Conservation (phyloP, 2,329 filamentous ascomycete genomes). For the Neophaeococcomyces aloes region DNA sequence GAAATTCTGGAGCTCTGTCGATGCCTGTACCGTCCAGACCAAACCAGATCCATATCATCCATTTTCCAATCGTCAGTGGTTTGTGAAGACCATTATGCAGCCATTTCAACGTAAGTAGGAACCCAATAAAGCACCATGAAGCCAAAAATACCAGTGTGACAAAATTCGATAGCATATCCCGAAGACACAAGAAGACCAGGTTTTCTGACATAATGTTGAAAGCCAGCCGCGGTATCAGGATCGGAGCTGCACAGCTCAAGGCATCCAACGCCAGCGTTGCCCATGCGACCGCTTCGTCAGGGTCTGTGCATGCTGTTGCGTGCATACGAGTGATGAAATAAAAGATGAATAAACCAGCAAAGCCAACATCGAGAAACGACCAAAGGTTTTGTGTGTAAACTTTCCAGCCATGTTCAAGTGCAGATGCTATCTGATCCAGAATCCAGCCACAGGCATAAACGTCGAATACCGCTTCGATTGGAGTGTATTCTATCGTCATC, state of each 20-base stretch:
- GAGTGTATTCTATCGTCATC: conserved; percentile 34
- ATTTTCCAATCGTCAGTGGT: conserved; percentile 65
- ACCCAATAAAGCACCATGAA: conserved; percentile 74
- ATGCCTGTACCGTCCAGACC: conserved; percentile 65
- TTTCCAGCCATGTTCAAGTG: conserved; percentile 64
- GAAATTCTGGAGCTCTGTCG: conserved; percentile 55
- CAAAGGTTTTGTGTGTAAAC: conserved; percentile 82
- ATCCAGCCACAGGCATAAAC: conserved; percentile 71
- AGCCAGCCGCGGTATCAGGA: conserved; percentile 66
- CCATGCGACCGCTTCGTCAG: conserved; percentile 8
- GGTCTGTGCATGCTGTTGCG: conserved; percentile 10
- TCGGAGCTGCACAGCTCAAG: conserved; percentile 66
- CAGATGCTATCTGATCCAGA: conserved; percentile 65
- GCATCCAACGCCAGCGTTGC: conserved; percentile 17
- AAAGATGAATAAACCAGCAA: conserved; percentile 57
- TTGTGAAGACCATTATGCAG: conserved; percentile 55
- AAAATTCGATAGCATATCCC: conserved; percentile 80
- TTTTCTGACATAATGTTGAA: conserved; percentile 79
- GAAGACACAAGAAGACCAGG: conserved; percentile 67
- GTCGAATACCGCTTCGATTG: conserved; percentile 56
- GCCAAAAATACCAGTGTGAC: conserved; percentile 64
- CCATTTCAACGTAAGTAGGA: conserved; percentile 70
- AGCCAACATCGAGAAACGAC: conserved; percentile 76
- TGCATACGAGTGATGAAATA: conserved; percentile 57
- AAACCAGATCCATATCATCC: conserved; percentile 93